Percentiles rank a stretch among this genome's conserved stretches.
Conservation (phyloP, 371 early-diverging fungal species). For the Globomyces sp. region DNA sequence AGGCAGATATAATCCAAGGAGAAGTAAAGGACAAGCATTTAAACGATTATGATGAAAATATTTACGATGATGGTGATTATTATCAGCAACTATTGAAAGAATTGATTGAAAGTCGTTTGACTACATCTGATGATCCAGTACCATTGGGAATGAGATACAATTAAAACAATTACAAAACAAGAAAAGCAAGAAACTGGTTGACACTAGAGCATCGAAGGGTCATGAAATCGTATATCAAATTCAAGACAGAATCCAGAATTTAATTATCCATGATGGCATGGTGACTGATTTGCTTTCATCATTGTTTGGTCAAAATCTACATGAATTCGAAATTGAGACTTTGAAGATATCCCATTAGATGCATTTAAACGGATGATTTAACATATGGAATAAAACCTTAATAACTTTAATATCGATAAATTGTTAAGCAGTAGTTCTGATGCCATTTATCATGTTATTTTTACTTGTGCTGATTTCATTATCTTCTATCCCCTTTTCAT, state of each 20-base stretch:
- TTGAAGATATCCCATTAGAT: constrained; percentile 3
- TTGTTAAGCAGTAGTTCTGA: too few relatives aligned
- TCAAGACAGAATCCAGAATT: constrained; percentile 91
- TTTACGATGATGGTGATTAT: constrained; percentile 95
- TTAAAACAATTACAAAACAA: constrained; percentile 63
- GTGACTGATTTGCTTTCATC: constrained; percentile 81
- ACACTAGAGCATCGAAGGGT: constrained; percentile 89
- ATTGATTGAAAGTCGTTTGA: constrained; percentile 89
- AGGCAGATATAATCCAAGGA: constrained; percentile 16
- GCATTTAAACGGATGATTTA: background rate
- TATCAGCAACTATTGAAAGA: constrained; percentile 90
- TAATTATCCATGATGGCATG: constrained; percentile 94
- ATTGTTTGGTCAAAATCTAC: constrained; percentile 61
- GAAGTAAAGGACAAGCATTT: constrained; percentile 47
- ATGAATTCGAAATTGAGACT: background rate
- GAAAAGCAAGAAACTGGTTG: constrained; percentile 72
- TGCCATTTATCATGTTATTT: too few relatives aligned
- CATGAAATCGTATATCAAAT: constrained; percentile 87
- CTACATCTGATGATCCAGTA: constrained; percentile 79
- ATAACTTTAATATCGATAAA: too few relatives aligned
- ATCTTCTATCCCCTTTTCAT: too few relatives aligned
- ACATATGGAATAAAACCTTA: too few relatives aligned
- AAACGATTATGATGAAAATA: constrained; percentile 73
- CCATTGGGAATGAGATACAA: constrained; percentile 75
- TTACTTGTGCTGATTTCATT: too few relatives aligned